Evolutionary conservation across 306 rosid species (phyloP).

Genomic region (Phaseolus lunatus): DNA sequence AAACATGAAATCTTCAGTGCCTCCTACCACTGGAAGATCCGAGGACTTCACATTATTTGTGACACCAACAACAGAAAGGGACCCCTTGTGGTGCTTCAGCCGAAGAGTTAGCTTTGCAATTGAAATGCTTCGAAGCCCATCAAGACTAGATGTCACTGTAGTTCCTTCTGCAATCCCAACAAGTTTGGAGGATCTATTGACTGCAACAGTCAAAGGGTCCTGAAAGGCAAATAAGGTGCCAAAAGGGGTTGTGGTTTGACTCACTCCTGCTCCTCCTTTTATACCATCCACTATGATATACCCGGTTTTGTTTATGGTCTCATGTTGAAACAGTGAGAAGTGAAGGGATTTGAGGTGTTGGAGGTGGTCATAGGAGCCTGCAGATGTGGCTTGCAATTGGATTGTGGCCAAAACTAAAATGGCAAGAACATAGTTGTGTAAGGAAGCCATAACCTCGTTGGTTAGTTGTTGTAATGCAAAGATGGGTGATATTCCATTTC

Average conservation of each 20-base stretch:
- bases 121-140: conserved; percentile 73
- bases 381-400: conserved; percentile 22
- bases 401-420: conserved; percentile 34
- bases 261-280: conserved; percentile 49
- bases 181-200: conserved; percentile 57
- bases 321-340: conserved; percentile 74
- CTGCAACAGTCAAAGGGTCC: conserved; percentile 63
- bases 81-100: conserved; percentile 62
- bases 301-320: conserved; percentile 79
- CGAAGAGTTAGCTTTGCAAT: conserved; percentile 68
- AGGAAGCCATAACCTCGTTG: conserved; percentile 26
- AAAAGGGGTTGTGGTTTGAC: conserved; percentile 75
- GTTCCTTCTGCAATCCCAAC: conserved; percentile 76
- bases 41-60: conserved; percentile 57
- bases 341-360: conserved; percentile 64
- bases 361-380: conserved; percentile 31
- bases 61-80: conserved; percentile 70
- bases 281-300: conserved; percentile 70
- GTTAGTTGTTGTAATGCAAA: background rate
- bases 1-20: conserved; percentile 77
- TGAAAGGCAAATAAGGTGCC: conserved; percentile 77
- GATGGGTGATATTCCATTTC: background rate
- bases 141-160: conserved; percentile 66
- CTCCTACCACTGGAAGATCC: conserved; percentile 78
- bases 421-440: conserved; percentile 30